These are phyloP conservation scores for Aeschynomene evenia DNA, from an alignment of 306 rosid genomes.

Conservation along the genomic window DNA sequence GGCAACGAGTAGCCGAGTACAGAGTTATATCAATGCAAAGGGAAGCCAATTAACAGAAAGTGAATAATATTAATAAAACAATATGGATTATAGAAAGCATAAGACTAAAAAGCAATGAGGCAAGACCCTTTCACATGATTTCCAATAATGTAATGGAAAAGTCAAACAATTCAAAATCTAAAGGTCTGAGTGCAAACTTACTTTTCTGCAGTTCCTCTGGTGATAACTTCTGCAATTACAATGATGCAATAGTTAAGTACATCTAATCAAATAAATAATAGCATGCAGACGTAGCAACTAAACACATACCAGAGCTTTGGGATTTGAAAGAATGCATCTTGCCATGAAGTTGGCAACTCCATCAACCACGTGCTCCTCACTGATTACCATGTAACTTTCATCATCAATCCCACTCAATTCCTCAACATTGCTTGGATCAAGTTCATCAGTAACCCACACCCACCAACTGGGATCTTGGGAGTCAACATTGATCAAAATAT, in stretches of 20 bases:
- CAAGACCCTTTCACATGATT: too few species aligned
- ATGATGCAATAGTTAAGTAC: slow-evolving; percentile 24
- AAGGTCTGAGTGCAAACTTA: slow-evolving; percentile 27
- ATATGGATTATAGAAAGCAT: neutral
- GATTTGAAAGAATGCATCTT: slow-evolving; percentile 77
- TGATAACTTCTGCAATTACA: slow-evolving; percentile 57
- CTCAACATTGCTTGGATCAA: slow-evolving; percentile 52
- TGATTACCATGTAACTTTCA: slow-evolving; percentile 73
- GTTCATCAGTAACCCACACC: slow-evolving; percentile 90
- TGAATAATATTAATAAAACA: neutral
- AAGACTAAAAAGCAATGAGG: too few species aligned
- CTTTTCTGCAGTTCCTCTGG: slow-evolving; percentile 72
- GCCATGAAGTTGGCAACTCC: slow-evolving; percentile 96
- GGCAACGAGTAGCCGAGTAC: neutral
- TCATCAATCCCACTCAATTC: slow-evolving; percentile 83
- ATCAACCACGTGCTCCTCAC: slow-evolving; percentile 89
- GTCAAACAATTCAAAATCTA: neutral
- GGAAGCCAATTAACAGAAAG: neutral
- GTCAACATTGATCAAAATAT: slow-evolving; percentile 69
- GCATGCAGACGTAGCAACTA: neutral
- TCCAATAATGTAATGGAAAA: neutral
- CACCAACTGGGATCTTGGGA: slow-evolving; percentile 83
- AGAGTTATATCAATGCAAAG: slow-evolving; percentile 20
- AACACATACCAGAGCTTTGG: slow-evolving; percentile 57
- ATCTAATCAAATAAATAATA: neutral